Evolutionary conservation across 164 flowering plant genomes (phyloP).

Genomic region (Magnolia officinalis): DNA sequence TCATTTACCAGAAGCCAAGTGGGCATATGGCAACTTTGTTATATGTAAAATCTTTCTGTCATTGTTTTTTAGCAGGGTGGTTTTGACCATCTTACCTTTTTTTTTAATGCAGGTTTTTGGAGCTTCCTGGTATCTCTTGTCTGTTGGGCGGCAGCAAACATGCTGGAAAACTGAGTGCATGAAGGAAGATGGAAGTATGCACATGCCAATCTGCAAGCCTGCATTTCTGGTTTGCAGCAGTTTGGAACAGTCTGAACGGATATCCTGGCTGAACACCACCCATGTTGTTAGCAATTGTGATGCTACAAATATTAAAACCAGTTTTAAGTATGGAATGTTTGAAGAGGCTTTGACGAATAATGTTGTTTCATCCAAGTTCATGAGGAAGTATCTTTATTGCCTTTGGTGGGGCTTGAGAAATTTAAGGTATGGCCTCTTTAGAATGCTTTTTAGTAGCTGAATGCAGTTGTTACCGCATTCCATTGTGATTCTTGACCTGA

Average conservation of each 20-base stretch:
- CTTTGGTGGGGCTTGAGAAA: constrained; percentile 97
- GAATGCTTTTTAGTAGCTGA: background rate
- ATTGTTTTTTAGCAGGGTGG: background rate
- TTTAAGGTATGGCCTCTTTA: constrained; percentile 49
- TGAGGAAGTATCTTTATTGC: constrained; percentile 65
- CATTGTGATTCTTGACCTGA: background rate
- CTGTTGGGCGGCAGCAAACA: constrained; percentile 55
- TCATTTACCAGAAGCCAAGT: background rate
- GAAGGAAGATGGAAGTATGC: constrained; percentile 25
- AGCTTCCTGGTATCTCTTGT: constrained; percentile 77
- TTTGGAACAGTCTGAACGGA: constrained; percentile 23
- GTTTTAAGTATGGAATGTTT: constrained; percentile 71
- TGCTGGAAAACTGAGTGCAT: constrained; percentile 69
- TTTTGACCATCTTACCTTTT: background rate
- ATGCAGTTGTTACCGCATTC: background rate
- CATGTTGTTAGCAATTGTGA: constrained; percentile 50
- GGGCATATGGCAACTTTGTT: background rate
- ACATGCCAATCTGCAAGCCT: constrained; percentile 29
- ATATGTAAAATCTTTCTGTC: background rate
- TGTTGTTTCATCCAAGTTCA: constrained; percentile 48
- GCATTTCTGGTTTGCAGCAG: constrained; percentile 50
- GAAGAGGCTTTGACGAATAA: constrained; percentile 63
- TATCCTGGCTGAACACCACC: constrained; percentile 58
- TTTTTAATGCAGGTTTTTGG: constrained; percentile 66
- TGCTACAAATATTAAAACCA: constrained; percentile 21